phyloP scores from a whole-genome alignment of 1,284 basidiomycete genomes.

The Violaceomyces palustris region DNA sequence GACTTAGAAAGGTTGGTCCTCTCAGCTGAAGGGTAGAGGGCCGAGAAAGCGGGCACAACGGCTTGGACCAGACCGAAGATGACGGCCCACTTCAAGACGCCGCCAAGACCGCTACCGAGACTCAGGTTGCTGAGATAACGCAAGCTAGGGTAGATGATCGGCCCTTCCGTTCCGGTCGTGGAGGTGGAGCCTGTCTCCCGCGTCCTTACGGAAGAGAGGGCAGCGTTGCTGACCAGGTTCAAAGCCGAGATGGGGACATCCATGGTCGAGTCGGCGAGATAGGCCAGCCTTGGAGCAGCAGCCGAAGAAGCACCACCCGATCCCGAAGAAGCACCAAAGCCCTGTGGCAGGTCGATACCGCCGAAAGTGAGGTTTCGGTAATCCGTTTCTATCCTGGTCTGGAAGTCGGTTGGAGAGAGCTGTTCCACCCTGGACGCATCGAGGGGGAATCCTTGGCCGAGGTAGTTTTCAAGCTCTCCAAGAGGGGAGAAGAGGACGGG shows the following conservation, averaged over 20 bases:
- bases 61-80: conserved; percentile 55
- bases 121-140: conserved; percentile 10
- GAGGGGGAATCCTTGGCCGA: too few species aligned
- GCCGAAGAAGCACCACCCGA: too few species aligned
- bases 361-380: too few species aligned
- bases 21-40: conserved; percentile 68
- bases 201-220: conserved; percentile 5
- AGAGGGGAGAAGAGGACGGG: too few species aligned
- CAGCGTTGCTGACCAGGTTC: conserved; percentile 22
- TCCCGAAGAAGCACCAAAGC: too few species aligned
- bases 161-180: conserved; percentile 1
- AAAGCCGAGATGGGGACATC: conserved; percentile 8
- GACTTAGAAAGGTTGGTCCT: conserved; percentile 66
- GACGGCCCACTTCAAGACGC: conserved; percentile 16
- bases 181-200: too few species aligned
- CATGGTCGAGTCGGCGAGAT: conserved; percentile 9
- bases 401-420: too few species aligned
- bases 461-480: too few species aligned
- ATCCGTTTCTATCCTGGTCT: too few species aligned
- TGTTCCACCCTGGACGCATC: too few species aligned
- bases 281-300: too few species aligned
- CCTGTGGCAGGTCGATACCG: too few species aligned
- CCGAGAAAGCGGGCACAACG: conserved; percentile 73
- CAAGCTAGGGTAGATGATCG: conserved; percentile 11
- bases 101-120: conserved; percentile 18